A percentile compares a stretch with the other conserved stretches of the same genome.
Conservation (phyloP, 2,329 filamentous ascomycete genomes). For the Colletotrichum trifolii region DNA sequence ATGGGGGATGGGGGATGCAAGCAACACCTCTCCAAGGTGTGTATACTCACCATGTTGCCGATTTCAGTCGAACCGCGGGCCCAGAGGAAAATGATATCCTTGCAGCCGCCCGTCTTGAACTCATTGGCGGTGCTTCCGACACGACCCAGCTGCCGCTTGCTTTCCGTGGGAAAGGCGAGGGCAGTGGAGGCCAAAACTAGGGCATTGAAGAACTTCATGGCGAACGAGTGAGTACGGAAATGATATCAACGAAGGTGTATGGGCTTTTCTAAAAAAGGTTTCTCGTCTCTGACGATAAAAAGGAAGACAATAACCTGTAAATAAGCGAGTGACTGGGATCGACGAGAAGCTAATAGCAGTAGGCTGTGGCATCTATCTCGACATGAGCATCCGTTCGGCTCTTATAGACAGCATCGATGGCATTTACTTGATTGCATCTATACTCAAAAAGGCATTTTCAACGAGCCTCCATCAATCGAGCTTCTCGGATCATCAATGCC, state of each 20-base stretch:
- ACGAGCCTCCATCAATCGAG: background rate
- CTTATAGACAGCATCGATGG: slow-evolving; percentile 16
- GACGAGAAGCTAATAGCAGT: background rate
- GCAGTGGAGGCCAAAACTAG: slow-evolving; percentile 31
- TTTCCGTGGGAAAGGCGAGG: slow-evolving; percentile 28
- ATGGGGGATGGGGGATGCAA: background rate
- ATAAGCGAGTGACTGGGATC: slow-evolving; percentile 2
- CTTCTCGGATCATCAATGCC: no score
- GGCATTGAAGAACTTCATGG: slow-evolving; percentile 30
- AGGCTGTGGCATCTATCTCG: background rate
- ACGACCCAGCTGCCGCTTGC: slow-evolving; percentile 12
- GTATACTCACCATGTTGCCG: slow-evolving; percentile 38
- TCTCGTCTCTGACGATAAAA: slow-evolving; percentile 16
- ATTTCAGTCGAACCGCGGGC: slow-evolving; percentile 39
- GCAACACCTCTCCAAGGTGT: background rate
- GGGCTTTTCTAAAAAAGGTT: slow-evolving; percentile 1
- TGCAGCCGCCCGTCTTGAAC: slow-evolving; percentile 38
- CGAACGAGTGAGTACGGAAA: background rate
- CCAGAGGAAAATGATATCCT: slow-evolving; percentile 39
- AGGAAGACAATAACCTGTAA: slow-evolving; percentile 4
- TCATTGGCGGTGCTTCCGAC: slow-evolving; percentile 37
- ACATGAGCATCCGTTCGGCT: background rate
- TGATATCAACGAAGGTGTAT: background rate
- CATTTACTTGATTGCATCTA: background rate
- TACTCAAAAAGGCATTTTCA: slow-evolving; percentile 20